Conservation (phyloP, 352 stramenopile species). For the Phytophthora crassamura region DNA sequence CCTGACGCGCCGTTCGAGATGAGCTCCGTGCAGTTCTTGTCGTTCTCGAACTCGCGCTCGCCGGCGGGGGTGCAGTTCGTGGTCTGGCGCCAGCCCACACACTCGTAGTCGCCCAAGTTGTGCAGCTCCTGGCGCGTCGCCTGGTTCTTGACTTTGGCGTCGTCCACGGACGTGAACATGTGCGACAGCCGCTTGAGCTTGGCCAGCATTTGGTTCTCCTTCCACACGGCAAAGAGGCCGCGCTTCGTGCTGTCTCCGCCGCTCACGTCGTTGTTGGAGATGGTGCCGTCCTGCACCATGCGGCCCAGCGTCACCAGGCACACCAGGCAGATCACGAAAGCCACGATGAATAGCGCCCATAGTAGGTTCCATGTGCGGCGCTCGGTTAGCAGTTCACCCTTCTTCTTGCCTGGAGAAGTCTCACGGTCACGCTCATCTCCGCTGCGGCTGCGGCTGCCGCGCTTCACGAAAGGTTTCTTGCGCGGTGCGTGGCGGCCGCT, state of each 20-base stretch:
- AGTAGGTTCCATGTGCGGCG: conserved; percentile 53
- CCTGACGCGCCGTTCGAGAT: conserved; percentile 51
- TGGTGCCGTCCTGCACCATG: conserved; percentile 52
- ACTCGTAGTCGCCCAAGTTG: conserved; percentile 63
- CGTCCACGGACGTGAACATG: conserved; percentile 46
- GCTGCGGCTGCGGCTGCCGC: conserved; percentile 36
- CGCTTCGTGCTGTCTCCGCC: conserved; percentile 25
- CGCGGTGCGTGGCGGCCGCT: conserved; percentile 35
- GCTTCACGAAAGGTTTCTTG: conserved; percentile 45
- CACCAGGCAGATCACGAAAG: conserved; percentile 55
- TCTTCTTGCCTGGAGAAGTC: conserved; percentile 1
- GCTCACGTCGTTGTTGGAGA: conserved; percentile 56
- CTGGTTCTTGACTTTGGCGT: conserved; percentile 27
- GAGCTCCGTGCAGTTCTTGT: conserved; percentile 50
- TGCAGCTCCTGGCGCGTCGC: conserved; percentile 27
- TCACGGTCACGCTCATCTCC: conserved; percentile 31
- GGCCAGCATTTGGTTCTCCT: conserved; percentile 47
- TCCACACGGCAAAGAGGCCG: conserved; percentile 48
- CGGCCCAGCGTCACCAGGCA: conserved; percentile 57
- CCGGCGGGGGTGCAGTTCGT: conserved; percentile 54
- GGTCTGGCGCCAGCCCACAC: conserved; percentile 64
- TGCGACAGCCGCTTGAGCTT: conserved; percentile 50
- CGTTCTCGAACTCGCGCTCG: conserved; percentile 39
- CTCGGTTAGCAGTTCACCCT: conserved; percentile 22
- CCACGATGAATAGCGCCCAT: conserved; percentile 51